phyloP scores from a whole-genome alignment of 768 basidiomycete genomes.

The Lactarius quietus region DNA sequence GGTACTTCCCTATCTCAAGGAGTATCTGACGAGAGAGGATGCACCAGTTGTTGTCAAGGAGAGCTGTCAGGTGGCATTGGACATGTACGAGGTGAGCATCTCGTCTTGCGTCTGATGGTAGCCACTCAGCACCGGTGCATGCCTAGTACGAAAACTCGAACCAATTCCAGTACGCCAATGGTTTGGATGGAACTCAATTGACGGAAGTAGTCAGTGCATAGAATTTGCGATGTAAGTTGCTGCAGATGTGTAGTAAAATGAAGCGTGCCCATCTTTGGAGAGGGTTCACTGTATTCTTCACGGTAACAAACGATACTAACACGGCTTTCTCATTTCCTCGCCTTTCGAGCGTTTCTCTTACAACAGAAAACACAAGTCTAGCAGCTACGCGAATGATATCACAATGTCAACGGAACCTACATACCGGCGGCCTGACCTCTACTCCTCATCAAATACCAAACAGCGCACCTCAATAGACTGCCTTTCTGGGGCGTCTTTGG shows the following conservation, averaged over 20 bases:
- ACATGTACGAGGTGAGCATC: constrained; percentile 87
- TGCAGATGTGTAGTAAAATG: background rate
- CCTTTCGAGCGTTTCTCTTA: background rate
- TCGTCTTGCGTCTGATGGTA: background rate
- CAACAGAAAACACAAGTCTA: background rate
- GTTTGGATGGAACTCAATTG: constrained; percentile 33
- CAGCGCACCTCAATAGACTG: constrained; percentile 45
- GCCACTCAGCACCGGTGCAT: background rate
- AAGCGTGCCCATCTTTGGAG: background rate
- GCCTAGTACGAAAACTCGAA: constrained; percentile 73
- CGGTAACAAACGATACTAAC: background rate
- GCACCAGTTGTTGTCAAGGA: constrained; percentile 89
- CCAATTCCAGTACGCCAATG: constrained; percentile 76
- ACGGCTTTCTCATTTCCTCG: background rate
- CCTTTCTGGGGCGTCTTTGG: constrained; percentile 36
- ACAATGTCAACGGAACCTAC: background rate
- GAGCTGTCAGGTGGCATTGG: constrained; percentile 93
- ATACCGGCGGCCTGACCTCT: constrained; percentile 1
- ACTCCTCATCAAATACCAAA: constrained; percentile 42
- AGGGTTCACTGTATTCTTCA: background rate
- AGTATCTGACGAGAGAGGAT: constrained; percentile 77
- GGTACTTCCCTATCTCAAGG: constrained; percentile 79
- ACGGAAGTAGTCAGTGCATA: constrained; percentile 28
- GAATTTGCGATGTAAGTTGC: constrained; percentile 9
- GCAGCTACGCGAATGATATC: background rate